These are phyloP conservation scores for Zygosaccharomyces siamensis DNA, from an alignment of 805 yeast species.

Conservation along the genomic window DNA sequence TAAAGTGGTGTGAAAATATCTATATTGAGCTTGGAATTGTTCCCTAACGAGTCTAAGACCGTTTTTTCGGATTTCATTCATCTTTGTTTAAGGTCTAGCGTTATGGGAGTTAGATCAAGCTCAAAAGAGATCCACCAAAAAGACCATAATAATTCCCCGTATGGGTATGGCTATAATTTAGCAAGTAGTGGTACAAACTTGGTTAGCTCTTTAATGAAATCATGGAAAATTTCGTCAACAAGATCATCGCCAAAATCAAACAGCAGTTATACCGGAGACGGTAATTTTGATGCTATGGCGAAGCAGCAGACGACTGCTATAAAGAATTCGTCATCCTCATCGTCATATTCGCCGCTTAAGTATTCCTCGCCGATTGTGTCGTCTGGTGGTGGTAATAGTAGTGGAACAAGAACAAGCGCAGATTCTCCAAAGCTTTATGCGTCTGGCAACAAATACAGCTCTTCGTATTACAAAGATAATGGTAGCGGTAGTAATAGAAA, in stretches of 20 bases:
- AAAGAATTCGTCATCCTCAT: conserved; percentile 15
- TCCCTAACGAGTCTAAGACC: not conserved
- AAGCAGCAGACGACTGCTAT: conserved; percentile 24
- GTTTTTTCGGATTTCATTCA: not conserved
- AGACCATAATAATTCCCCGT: conserved; percentile 10
- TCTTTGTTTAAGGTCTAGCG: not conserved
- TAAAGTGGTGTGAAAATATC: not conserved
- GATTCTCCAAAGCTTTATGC: conserved; percentile 1
- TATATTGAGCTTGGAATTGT: not conserved
- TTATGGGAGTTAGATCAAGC: conserved; percentile 29
- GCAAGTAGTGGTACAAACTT: conserved; percentile 17
- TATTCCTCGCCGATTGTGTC: conserved; percentile 18
- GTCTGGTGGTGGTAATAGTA: conserved; percentile 5
- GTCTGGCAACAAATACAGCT: not conserved
- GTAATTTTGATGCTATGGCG: conserved; percentile 31
- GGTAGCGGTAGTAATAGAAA: conserved; percentile 19
- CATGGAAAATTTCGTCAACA: conserved; percentile 28
- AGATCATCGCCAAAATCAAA: conserved; percentile 7
- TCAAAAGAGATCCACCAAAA: conserved; percentile 29
- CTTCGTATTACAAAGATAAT: conserved; percentile 1
- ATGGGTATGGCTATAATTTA: conserved; percentile 5
- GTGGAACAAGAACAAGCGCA: conserved; percentile 3
- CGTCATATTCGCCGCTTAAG: conserved; percentile 27
- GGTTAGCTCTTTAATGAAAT: conserved; percentile 28
- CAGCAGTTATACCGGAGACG: conserved; percentile 14